phyloP scores from a whole-genome alignment of 225 moss, liverwort and hornwort genomes.

The Neckera pumila region DNA sequence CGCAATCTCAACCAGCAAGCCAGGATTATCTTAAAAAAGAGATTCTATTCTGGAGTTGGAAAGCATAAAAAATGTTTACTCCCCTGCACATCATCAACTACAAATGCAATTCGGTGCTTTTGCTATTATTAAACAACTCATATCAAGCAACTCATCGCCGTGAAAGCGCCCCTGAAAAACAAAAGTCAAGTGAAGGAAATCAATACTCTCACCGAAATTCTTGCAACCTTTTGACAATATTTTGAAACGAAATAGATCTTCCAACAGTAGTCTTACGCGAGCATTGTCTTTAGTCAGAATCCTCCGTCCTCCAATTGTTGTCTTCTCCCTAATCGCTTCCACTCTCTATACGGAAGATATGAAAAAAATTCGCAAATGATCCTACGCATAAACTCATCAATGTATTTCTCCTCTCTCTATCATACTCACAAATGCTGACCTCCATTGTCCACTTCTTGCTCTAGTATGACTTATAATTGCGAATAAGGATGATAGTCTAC shows the following conservation, averaged over 20 bases:
- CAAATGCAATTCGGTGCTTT: neutral
- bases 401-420: neutral
- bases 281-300: neutral
- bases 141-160: neutral
- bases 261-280: neutral
- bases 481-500: neutral
- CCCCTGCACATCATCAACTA: neutral
- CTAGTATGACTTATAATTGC: neutral
- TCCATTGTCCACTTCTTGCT: neutral
- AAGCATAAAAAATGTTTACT: neutral
- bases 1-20: neutral
- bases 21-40: neutral
- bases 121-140: no score
- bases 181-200: neutral
- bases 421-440: neutral
- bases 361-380: neutral
- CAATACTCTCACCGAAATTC: neutral
- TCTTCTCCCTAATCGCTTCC: no score
- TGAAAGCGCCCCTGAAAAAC: neutral
- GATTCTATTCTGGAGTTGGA: neutral
- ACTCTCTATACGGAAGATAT: neutral
- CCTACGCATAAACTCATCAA: neutral
- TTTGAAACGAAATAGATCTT: neutral
- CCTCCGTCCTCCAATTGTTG: neutral
- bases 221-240: neutral